phyloP scores from a whole-genome alignment of 2,329 filamentous ascomycete species.

The Sordariomycetes sp. region DNA sequence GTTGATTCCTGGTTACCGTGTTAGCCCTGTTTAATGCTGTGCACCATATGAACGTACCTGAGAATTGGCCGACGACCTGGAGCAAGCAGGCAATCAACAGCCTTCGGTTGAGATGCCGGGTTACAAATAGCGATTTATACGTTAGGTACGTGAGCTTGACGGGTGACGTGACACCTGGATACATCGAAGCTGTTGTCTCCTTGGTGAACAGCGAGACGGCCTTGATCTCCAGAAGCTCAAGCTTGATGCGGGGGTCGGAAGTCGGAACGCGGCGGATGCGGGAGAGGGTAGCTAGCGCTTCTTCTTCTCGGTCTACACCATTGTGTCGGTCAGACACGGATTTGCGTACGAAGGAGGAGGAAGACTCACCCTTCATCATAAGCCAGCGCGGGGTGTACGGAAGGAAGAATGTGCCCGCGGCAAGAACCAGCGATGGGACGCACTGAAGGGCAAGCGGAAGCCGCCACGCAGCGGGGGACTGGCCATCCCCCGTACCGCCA shows the following conservation, averaged over 20 bases:
- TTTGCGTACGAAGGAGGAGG: neutral
- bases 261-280: slow-evolving; percentile 12
- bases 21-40: neutral
- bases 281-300: slow-evolving; percentile 12
- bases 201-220: slow-evolving; percentile 14
- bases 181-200: slow-evolving; percentile 6
- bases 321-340: neutral
- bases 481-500: neutral
- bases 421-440: slow-evolving; percentile 12
- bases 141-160: neutral
- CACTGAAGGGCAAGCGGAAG: slow-evolving; percentile 19
- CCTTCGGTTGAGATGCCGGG: neutral
- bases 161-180: slow-evolving; percentile 1
- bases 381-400: slow-evolving; percentile 15
- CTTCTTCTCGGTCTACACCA: slow-evolving; percentile 11
- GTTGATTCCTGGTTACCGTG: slow-evolving; percentile 17
- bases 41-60: neutral
- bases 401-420: slow-evolving; percentile 13
- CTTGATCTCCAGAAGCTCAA: slow-evolving; percentile 16
- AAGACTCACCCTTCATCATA: slow-evolving; percentile 8
- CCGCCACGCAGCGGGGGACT: slow-evolving; percentile 12
- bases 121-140: neutral
- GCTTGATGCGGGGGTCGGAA: slow-evolving; percentile 12
- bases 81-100: neutral
- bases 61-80: slow-evolving; percentile 4